Base-by-base conservation (phyloP, 2,329 filamentous ascomycete genomes). In the Aspergillus novoparasiticus region DNA sequence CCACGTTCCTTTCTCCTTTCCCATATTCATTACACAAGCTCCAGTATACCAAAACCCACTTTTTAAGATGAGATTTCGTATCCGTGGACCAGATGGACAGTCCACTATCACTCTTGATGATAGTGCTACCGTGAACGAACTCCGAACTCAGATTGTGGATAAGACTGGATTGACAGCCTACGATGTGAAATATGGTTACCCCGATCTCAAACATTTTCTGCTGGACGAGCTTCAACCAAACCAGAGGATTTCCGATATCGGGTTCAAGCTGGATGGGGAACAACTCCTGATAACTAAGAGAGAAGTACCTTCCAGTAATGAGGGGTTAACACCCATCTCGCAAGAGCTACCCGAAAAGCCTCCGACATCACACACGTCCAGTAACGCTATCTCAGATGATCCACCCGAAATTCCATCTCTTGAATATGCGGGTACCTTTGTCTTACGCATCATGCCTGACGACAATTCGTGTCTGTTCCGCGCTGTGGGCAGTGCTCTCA, bases 391-490 rank as follows among this genome's bases (percentile, higher is more conserved):
- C 76, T 1, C 74, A 46, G 81, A 82, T 53, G 87, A 90, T 66
- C 86, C 87, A 1, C 88, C 88, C 0, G 87, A 89, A 69, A 77
- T 90, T 1, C 79, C 83, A 0, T 81, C 89, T 0, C 83, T 86
- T 8, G 80, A 83, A 32, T 84, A 86, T 56, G 80, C 80, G 36
- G 86, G 86, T 54, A 85, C 83, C 1, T 77, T 86, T 21, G 90
- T 96, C 10, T 85, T 97, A 21, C 90, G 94, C 16, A 92, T 98
- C 57, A 97, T 98, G 94, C 93, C 94, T 5, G 94, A 97, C 73
- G 94, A 98, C 78, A 97, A 97, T 78, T 93, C 89, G 63, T 98
- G 94, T 79, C 88, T 98, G 72, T 98, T 97, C 78, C 91, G 93
- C 32, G 94, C 94, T 0, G 89, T 98, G 54, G 91, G 92, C 19